Conservation (phyloP, 83 land plant genomes). For the Diphasiastrum complanatum region DNA sequence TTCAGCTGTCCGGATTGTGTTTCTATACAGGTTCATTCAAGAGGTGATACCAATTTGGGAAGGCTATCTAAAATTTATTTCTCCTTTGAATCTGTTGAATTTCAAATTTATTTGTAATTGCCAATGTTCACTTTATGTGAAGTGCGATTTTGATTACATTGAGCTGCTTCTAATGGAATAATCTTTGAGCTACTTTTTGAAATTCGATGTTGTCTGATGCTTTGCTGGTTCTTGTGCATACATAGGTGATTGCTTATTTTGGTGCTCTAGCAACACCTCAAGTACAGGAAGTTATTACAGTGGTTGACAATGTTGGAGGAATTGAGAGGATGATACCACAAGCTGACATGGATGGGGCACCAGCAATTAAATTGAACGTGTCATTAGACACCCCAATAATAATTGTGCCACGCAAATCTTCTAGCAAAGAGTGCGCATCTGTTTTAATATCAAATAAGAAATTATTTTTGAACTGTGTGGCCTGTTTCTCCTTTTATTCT, state of each 20-base stretch:
- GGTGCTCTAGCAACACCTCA: conserved; percentile 89
- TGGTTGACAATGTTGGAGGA: conserved; percentile 91
- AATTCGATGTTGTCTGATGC: background rate
- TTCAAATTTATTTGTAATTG: too few relatives aligned
- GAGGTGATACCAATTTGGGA: conserved; percentile 86
- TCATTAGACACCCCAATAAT: conserved; percentile 87
- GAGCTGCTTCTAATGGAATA: too few relatives aligned
- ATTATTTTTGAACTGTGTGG: background rate
- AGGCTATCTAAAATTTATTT: too few relatives aligned
- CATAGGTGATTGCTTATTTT: conserved; percentile 80
- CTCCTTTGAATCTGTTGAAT: too few relatives aligned
- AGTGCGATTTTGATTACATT: too few relatives aligned
- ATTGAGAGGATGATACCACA: conserved; percentile 84
- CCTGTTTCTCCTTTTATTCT: background rate
- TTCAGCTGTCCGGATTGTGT: conserved; percentile 93
- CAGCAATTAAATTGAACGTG: conserved; percentile 76
- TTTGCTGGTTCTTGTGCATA: conserved; percentile 26
- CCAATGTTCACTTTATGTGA: too few relatives aligned
- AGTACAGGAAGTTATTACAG: conserved; percentile 68
- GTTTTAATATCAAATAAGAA: conserved; percentile 2
- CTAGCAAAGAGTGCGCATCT: conserved; percentile 73
- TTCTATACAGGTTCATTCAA: conserved; percentile 88
- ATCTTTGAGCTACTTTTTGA: too few relatives aligned
- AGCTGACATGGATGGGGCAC: conserved; percentile 78
- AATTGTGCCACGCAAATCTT: conserved; percentile 65